Evolutionary conservation across 2,329 filamentous ascomycete species (phyloP).

Genomic region (Calonectria pseudoturangicola): DNA sequence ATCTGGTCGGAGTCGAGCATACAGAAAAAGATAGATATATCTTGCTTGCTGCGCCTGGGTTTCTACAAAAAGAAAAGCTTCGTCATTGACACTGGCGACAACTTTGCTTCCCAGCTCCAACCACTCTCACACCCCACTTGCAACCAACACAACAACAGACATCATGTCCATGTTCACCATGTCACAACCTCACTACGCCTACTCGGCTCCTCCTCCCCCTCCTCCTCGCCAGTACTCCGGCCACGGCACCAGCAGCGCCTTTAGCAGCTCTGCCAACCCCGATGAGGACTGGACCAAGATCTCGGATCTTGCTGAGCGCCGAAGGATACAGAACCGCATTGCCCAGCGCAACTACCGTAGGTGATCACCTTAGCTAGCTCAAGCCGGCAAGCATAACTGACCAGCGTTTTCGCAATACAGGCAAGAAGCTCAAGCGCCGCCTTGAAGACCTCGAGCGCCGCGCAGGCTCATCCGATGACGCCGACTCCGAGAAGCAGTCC

Average conservation of each 20-base stretch:
- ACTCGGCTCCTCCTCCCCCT: constrained; percentile 58
- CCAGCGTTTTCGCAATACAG: constrained; percentile 63
- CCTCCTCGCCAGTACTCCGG: constrained; percentile 81
- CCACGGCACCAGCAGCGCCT: constrained; percentile 92
- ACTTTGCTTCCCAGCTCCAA: constrained; percentile 29
- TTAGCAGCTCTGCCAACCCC: constrained; percentile 94
- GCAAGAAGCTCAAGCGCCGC: constrained; percentile 94
- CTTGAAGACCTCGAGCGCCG: constrained; percentile 89
- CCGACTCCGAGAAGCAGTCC: constrained; percentile 58
- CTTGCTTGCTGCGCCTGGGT: constrained; percentile 39
- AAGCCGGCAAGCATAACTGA: constrained; percentile 40
- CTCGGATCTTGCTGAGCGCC: constrained; percentile 94
- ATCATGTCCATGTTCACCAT: constrained; percentile 61
- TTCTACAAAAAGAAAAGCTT: constrained; percentile 45
- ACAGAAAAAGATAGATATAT: constrained; percentile 30
- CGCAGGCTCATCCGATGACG: constrained; percentile 75
- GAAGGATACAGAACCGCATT: constrained; percentile 97
- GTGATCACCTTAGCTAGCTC: constrained; percentile 58
- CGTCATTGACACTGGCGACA: constrained; percentile 43
- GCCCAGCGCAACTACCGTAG: constrained; percentile 97
- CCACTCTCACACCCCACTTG: constrained; percentile 32
- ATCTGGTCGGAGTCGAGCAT: constrained; percentile 23
- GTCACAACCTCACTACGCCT: constrained; percentile 59
- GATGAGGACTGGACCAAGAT: constrained; percentile 99
- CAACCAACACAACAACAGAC: constrained; percentile 30